Conservation (phyloP, 441 rosid genomes). For the Cnidoscolus chayamansa region DNA sequence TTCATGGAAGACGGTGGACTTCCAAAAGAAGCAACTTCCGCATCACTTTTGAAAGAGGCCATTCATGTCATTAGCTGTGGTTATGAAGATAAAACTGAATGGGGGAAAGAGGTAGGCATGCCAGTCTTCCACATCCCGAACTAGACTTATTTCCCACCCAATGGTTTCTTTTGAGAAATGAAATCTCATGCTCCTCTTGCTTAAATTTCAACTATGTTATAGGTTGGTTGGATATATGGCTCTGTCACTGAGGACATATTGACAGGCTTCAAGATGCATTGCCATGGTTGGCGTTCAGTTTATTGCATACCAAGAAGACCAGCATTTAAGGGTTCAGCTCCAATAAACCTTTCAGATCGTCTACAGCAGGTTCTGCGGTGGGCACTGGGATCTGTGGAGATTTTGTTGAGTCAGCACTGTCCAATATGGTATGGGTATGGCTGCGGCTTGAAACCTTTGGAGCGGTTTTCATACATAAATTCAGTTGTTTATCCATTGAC, state of each 20-base stretch:
- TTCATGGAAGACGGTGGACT: conserved; percentile 83
- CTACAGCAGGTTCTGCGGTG: conserved; percentile 97
- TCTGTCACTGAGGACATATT: conserved; percentile 96
- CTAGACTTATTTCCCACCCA: background rate
- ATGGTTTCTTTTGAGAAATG: background rate
- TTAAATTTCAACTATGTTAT: conserved; percentile 2
- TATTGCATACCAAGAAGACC: conserved; percentile 82
- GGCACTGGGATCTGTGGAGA: conserved; percentile 98
- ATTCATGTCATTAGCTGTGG: conserved; percentile 76
- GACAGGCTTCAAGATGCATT: conserved; percentile 99
- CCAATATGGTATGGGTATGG: conserved; percentile 98
- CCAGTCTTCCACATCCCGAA: background rate
- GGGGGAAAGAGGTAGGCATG: conserved; percentile 88
- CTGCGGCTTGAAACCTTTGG: conserved; percentile 79
- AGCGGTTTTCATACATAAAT: conserved; percentile 85
- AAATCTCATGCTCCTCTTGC: conserved; percentile 5
- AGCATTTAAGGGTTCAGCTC: conserved; percentile 98
- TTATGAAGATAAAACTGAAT: conserved; percentile 47
- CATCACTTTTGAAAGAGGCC: conserved; percentile 89
- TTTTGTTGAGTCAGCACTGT: conserved; percentile 90
- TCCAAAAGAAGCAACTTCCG: conserved; percentile 70
- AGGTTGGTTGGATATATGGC: conserved; percentile 99
- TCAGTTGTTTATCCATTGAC: conserved; percentile 93
- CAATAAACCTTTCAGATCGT: conserved; percentile 95
- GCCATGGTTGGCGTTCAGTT: conserved; percentile 98